These are phyloP conservation scores for Yamadazyma nakazawae DNA, from an alignment of 805 yeast genomes.

Conservation along the genomic window DNA sequence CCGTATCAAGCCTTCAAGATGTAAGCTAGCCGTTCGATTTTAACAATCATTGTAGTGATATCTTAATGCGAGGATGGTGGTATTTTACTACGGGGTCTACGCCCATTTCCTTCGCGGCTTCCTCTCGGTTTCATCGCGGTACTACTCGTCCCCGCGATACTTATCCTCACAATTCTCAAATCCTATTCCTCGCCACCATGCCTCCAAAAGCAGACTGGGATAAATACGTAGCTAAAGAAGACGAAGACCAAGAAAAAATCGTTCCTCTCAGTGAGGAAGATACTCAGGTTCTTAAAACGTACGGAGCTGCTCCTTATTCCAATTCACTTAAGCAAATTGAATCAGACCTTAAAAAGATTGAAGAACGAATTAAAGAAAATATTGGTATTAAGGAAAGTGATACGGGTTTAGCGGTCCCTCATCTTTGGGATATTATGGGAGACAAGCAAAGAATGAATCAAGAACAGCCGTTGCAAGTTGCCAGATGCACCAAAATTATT, in stretches of 20 bases:
- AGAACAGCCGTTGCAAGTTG: constrained; percentile 97
- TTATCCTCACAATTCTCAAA: background rate
- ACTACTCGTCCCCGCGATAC: background rate
- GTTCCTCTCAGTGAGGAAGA: constrained; percentile 93
- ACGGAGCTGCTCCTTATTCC: constrained; percentile 97
- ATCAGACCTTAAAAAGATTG: constrained; percentile 80
- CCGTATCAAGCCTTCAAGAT: too few relatives aligned
- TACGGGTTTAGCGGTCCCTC: constrained; percentile 97
- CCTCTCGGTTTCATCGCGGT: too few relatives aligned
- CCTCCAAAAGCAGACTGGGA: constrained; percentile 99
- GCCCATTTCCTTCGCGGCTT: background rate
- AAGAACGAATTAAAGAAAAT: constrained; percentile 86
- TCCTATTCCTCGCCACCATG: constrained; percentile 42
- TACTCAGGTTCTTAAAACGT: constrained; percentile 93
- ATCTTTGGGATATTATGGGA: constrained; percentile 95
- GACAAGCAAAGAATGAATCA: constrained; percentile 90
- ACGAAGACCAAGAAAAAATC: constrained; percentile 67
- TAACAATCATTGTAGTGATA: too few relatives aligned
- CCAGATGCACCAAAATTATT: constrained; percentile 96
- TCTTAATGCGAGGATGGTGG: background rate
- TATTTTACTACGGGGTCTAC: background rate
- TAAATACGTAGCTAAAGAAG: constrained; percentile 83
- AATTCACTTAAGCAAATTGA: constrained; percentile 76
- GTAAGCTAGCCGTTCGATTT: too few relatives aligned
- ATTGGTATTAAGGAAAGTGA: constrained; percentile 93